Evolutionary conservation across 2,329 filamentous ascomycete species (phyloP).

Genomic region (Alternaria infectoria): DNA sequence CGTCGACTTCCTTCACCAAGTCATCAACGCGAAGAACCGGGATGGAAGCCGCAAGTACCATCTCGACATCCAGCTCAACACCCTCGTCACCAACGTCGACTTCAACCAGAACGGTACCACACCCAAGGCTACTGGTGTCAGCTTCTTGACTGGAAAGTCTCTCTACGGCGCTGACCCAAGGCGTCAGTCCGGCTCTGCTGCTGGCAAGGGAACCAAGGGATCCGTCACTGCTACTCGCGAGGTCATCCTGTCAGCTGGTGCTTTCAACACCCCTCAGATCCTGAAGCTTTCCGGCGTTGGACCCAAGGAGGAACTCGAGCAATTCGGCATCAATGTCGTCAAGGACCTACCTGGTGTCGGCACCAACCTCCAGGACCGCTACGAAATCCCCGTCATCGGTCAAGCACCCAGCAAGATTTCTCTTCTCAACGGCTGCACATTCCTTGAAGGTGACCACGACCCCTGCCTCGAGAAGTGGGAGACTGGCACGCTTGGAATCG

Average conservation of each 20-base stretch:
- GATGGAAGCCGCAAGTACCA: constrained; percentile 61
- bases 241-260: constrained; percentile 51
- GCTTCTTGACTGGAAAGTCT: constrained; percentile 48
- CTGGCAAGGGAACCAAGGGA: constrained; percentile 30
- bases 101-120: constrained; percentile 65
- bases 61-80: constrained; percentile 64
- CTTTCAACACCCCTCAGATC: constrained; percentile 68
- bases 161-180: constrained; percentile 51
- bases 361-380: constrained; percentile 69
- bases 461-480: constrained; percentile 55
- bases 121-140: constrained; percentile 54
- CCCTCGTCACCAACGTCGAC: constrained; percentile 67
- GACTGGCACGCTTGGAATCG: constrained; percentile 33
- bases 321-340: constrained; percentile 61
- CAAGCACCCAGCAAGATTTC: constrained; percentile 45
- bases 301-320: constrained; percentile 58
- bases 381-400: constrained; percentile 56
- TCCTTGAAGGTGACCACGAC: constrained; percentile 47
- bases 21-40: constrained; percentile 54
- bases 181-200: constrained; percentile 16
- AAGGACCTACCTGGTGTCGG: constrained; percentile 68
- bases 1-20: constrained; percentile 60
- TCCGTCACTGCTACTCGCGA: constrained; percentile 31
- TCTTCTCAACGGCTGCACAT: constrained; percentile 49
- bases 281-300: constrained; percentile 69